A percentile compares a stretch with the other conserved stretches of the same genome.
Conservation (phyloP, 176 grass and related monocot species). For the Triticum timopheevii region DNA sequence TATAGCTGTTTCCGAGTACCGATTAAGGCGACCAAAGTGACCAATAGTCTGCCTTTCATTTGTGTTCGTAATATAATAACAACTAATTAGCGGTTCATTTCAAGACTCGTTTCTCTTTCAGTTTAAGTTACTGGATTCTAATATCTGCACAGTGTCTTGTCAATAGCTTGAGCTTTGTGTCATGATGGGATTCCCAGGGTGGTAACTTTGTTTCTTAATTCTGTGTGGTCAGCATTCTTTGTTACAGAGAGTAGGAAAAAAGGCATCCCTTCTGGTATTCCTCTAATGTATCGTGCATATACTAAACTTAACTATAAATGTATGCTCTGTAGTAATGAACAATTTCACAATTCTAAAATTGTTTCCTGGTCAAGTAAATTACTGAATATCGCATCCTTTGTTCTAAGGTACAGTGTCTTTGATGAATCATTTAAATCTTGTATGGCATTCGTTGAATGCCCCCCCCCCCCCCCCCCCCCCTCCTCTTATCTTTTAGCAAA, state of each 20-base stretch:
- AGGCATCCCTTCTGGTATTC: neutral
- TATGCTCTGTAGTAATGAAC: neutral
- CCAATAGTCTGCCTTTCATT: neutral
- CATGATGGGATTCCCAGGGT: too few species aligned
- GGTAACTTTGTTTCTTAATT: neutral
- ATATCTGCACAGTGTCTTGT: neutral
- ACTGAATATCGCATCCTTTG: neutral
- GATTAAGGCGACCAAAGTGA: neutral
- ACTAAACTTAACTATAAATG: neutral
- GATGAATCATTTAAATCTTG: neutral
- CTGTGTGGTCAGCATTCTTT: neutral
- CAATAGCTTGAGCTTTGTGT: too few species aligned
- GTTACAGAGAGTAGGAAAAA: neutral
- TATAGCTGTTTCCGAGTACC: too few species aligned
- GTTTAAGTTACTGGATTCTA: neutral
- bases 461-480: neutral
- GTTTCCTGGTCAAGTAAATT: neutral
- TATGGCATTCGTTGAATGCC: neutral
- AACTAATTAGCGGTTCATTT: neutral
- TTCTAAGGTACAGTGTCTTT: neutral
- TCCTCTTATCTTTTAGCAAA: neutral
- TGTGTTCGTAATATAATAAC: neutral
- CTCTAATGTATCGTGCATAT: neutral
- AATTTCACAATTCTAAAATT: neutral
- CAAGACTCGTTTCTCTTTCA: neutral